phyloP scores from a whole-genome alignment of 208 protist species.

The Spongospora subterranea region DNA sequence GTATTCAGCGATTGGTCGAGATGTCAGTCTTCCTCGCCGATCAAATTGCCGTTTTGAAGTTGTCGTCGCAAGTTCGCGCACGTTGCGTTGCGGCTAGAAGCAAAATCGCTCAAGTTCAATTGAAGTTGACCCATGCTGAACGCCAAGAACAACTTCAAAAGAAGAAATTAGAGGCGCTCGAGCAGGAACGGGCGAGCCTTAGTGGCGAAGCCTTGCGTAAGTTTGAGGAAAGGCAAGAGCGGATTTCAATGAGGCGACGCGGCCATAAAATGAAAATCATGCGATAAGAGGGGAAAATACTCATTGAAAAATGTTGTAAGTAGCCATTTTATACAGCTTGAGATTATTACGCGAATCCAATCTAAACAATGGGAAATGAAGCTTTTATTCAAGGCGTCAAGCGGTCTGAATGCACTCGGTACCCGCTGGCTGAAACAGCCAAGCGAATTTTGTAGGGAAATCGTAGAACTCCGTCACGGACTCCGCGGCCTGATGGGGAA shows the following conservation, averaged over 20 bases:
- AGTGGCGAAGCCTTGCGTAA: not conserved
- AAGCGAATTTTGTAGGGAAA: too few relatives aligned
- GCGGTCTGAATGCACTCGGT: too few relatives aligned
- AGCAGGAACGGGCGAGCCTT: not conserved
- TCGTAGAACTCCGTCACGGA: conserved; percentile 41
- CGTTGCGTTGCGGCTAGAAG: not conserved
- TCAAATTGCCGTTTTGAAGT: not conserved
- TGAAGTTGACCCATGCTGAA: not conserved
- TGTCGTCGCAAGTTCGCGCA: not conserved
- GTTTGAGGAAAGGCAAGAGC: conserved; percentile 28
- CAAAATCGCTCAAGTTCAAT: conserved; percentile 42
- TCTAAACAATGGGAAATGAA: too few relatives aligned
- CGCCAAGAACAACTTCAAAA: not conserved
- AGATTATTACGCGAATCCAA: too few relatives aligned
- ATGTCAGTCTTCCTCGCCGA: conserved; percentile 19
- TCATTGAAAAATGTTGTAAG: too few relatives aligned
- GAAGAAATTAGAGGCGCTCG: conserved; percentile 19
- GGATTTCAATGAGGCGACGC: not conserved
- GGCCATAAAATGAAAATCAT: conserved; percentile 53
- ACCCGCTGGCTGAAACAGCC: too few relatives aligned
- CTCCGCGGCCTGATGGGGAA: not conserved
- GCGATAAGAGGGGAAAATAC: too few relatives aligned
- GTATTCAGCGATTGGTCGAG: not conserved
- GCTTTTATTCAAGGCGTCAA: too few relatives aligned
- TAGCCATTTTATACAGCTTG: too few relatives aligned